Base-by-base conservation (phyloP, 495 filamentous ascomycete genomes). In the Penicillium herquei region DNA sequence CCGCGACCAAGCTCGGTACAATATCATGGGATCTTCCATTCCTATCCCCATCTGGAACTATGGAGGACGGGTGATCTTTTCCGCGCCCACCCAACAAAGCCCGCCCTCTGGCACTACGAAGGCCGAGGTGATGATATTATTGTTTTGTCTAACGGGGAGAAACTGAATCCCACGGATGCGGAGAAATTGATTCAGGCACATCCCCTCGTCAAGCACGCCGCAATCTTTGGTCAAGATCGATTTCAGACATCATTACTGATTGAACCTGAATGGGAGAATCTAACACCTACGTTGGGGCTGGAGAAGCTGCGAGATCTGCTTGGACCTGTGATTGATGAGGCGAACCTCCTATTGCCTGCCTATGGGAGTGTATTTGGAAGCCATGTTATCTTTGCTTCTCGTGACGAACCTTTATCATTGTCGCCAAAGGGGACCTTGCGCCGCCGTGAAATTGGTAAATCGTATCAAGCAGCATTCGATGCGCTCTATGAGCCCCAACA, bases 91-190 rank as follows among this genome's bases (percentile, higher is more conserved):
- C 53, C 57, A 0, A 40, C 52, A 6, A 66, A 61, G 33, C 32
- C 59, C 4, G 35, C 55, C 10, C 39, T 64, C 1, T 77, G 72
- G 73, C 49, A 30, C 3, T 75, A 63, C 32, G 21, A 50, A 12
- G 72, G 66, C 7, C 60, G 73, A 1, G 26, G 33, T 7, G 72
- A 77, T 32, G 76, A 79, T 53, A 52, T 74, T 1, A 70, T 77
- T 26, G 69, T 75, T 31, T 37, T 61, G 3, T 50, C 35, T 7
- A 61, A 53, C 26, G 53, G 58, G 12, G 47, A 62, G 13, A 62
- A 62, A 42, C 49, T 62, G n/a, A 55, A 55, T 18, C 59, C 59
- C 2, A 52, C 35, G 11, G 6, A n/a, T 3, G 56, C 53, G 48
- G 60, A 63, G 40, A 49, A 56, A 16, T 35, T 49, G 0, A 54